Percentiles rank a stretch among this genome's conserved stretches.
These are phyloP conservation scores for Rhododendron kiyosumense DNA, from an alignment of 148 eudicot species.

Conservation along the genomic window DNA sequence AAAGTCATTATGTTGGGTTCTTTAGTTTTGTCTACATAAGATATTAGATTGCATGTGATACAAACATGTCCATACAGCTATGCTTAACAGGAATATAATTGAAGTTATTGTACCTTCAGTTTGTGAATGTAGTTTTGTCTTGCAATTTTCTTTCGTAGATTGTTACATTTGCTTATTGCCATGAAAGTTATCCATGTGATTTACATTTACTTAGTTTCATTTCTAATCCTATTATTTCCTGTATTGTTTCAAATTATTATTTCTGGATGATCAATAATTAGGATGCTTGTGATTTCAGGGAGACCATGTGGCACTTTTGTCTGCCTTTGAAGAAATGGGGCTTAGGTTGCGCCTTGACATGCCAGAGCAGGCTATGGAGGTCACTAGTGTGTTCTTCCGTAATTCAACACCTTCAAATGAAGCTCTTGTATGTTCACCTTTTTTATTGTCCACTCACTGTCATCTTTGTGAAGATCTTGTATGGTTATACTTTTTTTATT, in stretches of 20 bases:
- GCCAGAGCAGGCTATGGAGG: constrained; percentile 98
- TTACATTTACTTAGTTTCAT: background rate
- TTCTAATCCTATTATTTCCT: background rate
- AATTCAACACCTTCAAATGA: constrained; percentile 76
- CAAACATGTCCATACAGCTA: background rate
- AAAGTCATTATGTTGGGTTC: background rate
- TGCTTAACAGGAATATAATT: background rate
- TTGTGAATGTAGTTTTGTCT: background rate
- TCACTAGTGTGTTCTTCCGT: constrained; percentile 80
- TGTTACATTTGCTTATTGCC: background rate
- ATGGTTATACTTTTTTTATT: constrained; percentile 9
- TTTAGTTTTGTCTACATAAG: background rate
- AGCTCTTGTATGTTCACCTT: constrained; percentile 52
- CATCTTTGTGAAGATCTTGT: constrained; percentile 1
- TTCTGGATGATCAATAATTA: background rate
- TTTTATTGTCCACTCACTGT: background rate
- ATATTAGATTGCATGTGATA: background rate
- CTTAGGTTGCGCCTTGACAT: constrained; percentile 86
- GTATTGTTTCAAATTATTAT: background rate
- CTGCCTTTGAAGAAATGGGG: constrained; percentile 97
- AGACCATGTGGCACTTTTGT: constrained; percentile 94
- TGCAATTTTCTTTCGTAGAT: background rate
- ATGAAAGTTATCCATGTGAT: background rate
- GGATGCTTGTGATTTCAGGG: constrained; percentile 52
- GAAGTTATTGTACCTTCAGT: background rate